Base-by-base conservation (phyloP, 306 rosid species). In the Coriaria nepalensis region DNA sequence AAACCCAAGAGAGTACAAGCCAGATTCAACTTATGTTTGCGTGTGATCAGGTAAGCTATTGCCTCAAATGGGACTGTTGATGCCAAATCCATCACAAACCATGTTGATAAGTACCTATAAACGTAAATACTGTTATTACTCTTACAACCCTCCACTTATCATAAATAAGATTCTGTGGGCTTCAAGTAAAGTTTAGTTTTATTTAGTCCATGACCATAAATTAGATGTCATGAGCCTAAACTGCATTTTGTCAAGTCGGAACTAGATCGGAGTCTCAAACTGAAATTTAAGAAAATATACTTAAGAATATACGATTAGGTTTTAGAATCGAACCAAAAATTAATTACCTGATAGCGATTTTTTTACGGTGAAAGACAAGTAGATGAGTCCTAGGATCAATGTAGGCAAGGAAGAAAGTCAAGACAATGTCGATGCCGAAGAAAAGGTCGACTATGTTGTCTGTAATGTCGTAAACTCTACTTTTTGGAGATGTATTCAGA, bases 1-100 rank as follows among this genome's bases (percentile, higher is more conserved):
- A 90, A 37, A 49, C 94, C 94, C 52, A 90, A 61, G 37, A 90
- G 75, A 45, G 51, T 67, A 59, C 47, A 84, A 55, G 80, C 50
- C 41, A 75, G 73, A n/a, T 82, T 50, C 37, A 63, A 42, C 29
- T 57, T 62, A 57, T 55, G 67, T 67, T 67, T 75, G 54, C 97
- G 93, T 6, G 82, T 81, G 51, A 73, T 41, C 13, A 81, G 44
- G 46, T 53, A 76, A 6, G 68, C 68, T 8, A 84, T 3, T 50
- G 64, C 62, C 45, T 84, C 94, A 47, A 62, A 90, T 37, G 97
- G 97, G 49, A 84, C 47, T 0, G 95, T 81, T 53, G 97, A 84
- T 69, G 92, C 94, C 62, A 79, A 56, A 62, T 90, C 97, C 95
- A 90, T 90, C 48, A 81, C 0, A 61, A 90, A 84, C 97, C 97